Evolutionary conservation across 768 basidiomycete genomes (phyloP), one percentile per base, ranked within the genome.

Genomic region (Aureoboletus auriporus): DNA sequence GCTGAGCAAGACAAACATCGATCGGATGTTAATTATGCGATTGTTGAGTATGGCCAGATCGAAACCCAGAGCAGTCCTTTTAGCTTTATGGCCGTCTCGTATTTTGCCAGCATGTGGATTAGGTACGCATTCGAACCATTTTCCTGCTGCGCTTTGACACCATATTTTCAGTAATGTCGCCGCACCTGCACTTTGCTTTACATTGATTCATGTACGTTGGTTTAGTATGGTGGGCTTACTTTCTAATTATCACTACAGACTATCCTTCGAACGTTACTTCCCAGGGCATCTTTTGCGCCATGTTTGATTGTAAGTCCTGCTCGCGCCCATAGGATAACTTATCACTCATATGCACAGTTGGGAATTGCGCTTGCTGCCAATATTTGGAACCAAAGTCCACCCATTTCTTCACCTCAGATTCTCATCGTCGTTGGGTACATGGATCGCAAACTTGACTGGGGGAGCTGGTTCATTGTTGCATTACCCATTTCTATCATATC

Each of bases 21-120:
- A 98, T 69, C 80, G 86, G 20, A 80, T 97, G 48, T 66, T 97
- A 41, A 93, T 98, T 52, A 94, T 93, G 4, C 80, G 89, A 27
- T 83, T 98, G 36, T 78, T 99, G 45, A 86, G 84, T 60, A 75
- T 97, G 43, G 96, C 96, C 8, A 95, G 96, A 5, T 85, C 91
- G 10, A 77, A 77, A 46, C 96, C 94, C 2, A 83, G 80, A 52
- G 84, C 79, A 0, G 94, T 99, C 4, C 72, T 99, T 8, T 78
- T 99, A 39, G 86, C 0, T 90, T 97, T 66, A 98, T 98, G 96
- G 82, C 75, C 38, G 93, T 99, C 14, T 88, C 93, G 2, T 97
- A 93, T 62, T 99, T 99, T 64, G 93, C 94, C 4, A 93, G 90
- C 68, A 99, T 98, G 95, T 98, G 93, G 96, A 98, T 99, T 60